A percentile compares a stretch with the other conserved stretches of the same genome.
Conservation (phyloP, 768 basidiomycete species). For the Mycena polygramma region DNA sequence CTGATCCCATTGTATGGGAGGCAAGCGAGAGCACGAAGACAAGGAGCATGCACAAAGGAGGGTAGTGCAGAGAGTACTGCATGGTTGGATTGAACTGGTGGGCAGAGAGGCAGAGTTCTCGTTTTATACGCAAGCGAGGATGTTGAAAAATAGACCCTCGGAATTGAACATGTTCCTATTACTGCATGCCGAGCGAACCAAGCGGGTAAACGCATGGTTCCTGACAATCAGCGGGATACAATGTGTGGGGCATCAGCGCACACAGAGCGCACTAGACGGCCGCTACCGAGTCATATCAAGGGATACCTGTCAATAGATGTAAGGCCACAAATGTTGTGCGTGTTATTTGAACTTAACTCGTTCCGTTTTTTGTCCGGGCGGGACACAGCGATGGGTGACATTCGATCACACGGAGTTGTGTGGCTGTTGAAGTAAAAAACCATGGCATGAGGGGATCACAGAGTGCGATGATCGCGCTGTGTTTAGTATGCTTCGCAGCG, state of each 20-base stretch:
- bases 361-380: too few species aligned
- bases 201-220: constrained; percentile 3
- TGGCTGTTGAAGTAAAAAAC: too few species aligned
- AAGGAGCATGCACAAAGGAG: neutral
- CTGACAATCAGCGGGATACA: constrained; percentile 4
- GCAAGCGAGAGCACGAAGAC: neutral
- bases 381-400: too few species aligned
- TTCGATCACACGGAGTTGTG: too few species aligned
- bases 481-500: too few species aligned
- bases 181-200: constrained; percentile 4
- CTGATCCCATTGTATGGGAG: neutral
- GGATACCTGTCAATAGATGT: constrained; percentile 17
- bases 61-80: constrained; percentile 5
- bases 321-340: neutral
- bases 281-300: neutral
- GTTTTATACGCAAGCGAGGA: constrained; percentile 5
- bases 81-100: neutral
- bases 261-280: constrained; percentile 8
- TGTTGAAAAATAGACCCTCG: neutral
- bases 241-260: constrained; percentile 22
- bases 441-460: too few species aligned
- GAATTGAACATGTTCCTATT: neutral
- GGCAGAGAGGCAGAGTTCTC: neutral
- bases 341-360: neutral
- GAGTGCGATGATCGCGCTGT: too few species aligned